A percentile compares a stretch with the other conserved stretches of the same genome.
Conservation (phyloP, 192 early-diverging fungal genomes). For the Podila clonocystis region DNA sequence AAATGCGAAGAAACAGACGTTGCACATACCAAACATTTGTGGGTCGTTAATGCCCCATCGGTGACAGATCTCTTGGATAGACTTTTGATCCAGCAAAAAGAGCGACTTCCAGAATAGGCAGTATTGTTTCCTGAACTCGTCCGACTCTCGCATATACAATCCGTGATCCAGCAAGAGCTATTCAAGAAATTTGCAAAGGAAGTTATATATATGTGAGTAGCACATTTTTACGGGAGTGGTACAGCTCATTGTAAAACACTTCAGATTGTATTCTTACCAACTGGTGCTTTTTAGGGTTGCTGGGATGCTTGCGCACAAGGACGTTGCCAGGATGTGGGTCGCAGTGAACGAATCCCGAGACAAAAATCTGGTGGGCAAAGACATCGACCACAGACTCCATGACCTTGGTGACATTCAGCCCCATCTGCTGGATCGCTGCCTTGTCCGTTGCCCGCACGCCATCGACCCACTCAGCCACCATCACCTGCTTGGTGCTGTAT, state of each 20-base stretch:
- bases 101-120: constrained; percentile 88
- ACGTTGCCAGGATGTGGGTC: constrained; percentile 91
- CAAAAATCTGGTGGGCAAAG: constrained; percentile 90
- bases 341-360: constrained; percentile 87
- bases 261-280: constrained; percentile 28
- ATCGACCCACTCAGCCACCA: constrained; percentile 93
- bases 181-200: neutral
- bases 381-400: constrained; percentile 81
- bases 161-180: constrained; percentile 93
- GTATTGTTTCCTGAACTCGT: constrained; percentile 78
- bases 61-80: constrained; percentile 69
- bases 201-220: neutral
- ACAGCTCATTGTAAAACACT: neutral
- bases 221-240: neutral
- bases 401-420: constrained; percentile 50
- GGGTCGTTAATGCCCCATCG: constrained; percentile 78
- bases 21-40: constrained; percentile 67
- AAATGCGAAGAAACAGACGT: no score
- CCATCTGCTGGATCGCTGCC: constrained; percentile 53
- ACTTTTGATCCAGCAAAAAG: constrained; percentile 74
- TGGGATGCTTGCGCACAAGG: constrained; percentile 76
- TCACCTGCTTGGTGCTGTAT: constrained; percentile 71
- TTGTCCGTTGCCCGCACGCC: constrained; percentile 77
- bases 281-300: constrained; percentile 48
- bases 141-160: constrained; percentile 83